Percentiles rank a stretch among this genome's conserved stretches.
Evolutionary conservation across 2,329 filamentous ascomycete genomes (phyloP).

Genomic region (Sporothrix dimorphospora): DNA sequence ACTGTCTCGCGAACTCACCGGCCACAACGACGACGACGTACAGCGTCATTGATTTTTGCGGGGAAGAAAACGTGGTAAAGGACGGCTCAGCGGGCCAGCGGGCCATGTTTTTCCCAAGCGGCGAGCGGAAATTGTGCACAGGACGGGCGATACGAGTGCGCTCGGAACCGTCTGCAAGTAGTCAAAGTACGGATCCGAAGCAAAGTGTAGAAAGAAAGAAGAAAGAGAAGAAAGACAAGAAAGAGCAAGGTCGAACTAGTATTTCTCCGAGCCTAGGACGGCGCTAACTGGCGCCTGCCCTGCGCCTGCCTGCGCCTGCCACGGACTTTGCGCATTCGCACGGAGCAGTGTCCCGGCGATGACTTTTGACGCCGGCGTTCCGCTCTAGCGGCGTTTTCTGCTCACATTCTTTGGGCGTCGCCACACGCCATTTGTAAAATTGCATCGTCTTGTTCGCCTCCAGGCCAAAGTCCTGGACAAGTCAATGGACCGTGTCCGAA

Average conservation of each 20-base stretch:
- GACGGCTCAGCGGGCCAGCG: background rate
- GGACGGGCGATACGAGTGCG: background rate
- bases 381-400: constrained; percentile 5
- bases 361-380: background rate
- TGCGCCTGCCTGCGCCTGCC: background rate
- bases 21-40: no score
- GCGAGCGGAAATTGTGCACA: background rate
- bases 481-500: constrained; percentile 18
- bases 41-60: background rate
- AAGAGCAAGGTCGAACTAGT: background rate
- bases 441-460: background rate
- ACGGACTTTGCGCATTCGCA: constrained; percentile 8
- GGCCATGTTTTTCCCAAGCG: background rate
- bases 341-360: constrained; percentile 14
- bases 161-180: no score
- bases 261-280: background rate
- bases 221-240: background rate
- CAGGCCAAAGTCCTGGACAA: background rate
- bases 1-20: background rate
- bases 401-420: background rate
- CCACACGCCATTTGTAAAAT: background rate
- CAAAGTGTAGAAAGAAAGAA: no score
- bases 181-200: no score
- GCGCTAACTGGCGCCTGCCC: constrained; percentile 1
- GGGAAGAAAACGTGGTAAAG: background rate